Base-by-base conservation (phyloP, 2,329 filamentous ascomycete genomes). In the Venturia aucupariae region DNA sequence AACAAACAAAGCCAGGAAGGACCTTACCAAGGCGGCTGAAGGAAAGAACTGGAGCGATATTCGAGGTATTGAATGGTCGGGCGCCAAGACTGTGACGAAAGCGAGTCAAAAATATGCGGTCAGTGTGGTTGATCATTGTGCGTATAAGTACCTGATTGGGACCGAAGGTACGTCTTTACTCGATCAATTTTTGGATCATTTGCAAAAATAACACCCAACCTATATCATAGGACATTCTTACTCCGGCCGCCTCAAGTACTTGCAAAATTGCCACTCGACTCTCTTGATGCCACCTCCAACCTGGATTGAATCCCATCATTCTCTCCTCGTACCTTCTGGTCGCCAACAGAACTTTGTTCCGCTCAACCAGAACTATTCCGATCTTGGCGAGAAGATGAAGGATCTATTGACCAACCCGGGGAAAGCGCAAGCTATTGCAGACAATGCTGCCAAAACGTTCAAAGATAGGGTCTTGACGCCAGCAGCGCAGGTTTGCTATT, bases 401-500 rank as follows among this genome's bases (percentile, higher is more conserved):
- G 76, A 75, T 63, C 71, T 82, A 4, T 71, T 80, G 51, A 72
- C 75, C 62, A 72, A 82, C 65, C 76, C 76, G 0, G 68, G 73
- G 6, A 70, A 75, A 4, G 80, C 81, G n/a, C 73, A 80, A 69
- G 71, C 70, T 39, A 82, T 85, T 63, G 82, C 81, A 17, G 72
- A 77, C 39, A 82, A 83, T 68, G 75, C 74, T 3, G 75, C 79
- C 10, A 70, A 69, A 55, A 78, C 76, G n/a, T 83, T 83, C 68
- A 75, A 81, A 2, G 80, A 84, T 67, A 72, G 79, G 5, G 84
- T 83, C 68, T 71, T 84, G 39, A 83, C 81, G 2, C 80, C 81
- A 1, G 80, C 81, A 2, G 81, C 82, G 1, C 79, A 83, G 70
- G 76, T 78, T 2, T 84, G 81, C 67, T 84, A 84, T 67, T 84